These are phyloP conservation scores for Ogataea hybrid DNA, from an alignment of 1,139 yeast genomes.

Conservation along the genomic window DNA sequence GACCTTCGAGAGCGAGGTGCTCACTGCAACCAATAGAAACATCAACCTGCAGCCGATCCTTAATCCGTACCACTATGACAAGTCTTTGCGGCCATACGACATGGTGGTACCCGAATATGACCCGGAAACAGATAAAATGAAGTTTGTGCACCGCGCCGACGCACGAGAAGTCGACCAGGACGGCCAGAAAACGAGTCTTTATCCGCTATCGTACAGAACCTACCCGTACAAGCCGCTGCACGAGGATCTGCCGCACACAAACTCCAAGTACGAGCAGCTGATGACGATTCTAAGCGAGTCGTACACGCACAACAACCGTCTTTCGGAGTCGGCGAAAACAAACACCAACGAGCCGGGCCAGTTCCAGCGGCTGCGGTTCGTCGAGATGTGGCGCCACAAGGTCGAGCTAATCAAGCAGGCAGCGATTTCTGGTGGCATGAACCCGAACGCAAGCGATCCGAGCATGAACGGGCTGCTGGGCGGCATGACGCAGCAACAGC, in stretches of 20 bases:
- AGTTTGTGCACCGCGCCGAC: slow-evolving; percentile 49
- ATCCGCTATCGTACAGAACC: slow-evolving; percentile 32
- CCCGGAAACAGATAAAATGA: slow-evolving; percentile 39
- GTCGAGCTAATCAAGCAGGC: slow-evolving; percentile 42
- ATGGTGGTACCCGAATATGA: slow-evolving; percentile 41
- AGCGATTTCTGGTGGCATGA: slow-evolving; percentile 24
- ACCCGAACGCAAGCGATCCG: slow-evolving; percentile 14
- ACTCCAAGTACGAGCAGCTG: slow-evolving; percentile 86
- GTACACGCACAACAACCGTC: slow-evolving; percentile 35
- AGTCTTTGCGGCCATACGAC: slow-evolving; percentile 46
- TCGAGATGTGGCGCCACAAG: slow-evolving; percentile 45
- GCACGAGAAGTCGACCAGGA: slow-evolving; percentile 34
- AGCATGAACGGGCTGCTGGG: slow-evolving; percentile 27
- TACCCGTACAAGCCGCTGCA: slow-evolving; percentile 48
- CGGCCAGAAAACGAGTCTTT: not conserved
- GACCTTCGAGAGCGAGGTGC: slow-evolving; percentile 80
- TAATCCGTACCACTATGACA: slow-evolving; percentile 58
- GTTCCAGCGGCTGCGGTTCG: slow-evolving; percentile 47
- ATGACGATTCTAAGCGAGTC: slow-evolving; percentile 53
- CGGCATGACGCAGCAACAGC: slow-evolving; percentile 28
- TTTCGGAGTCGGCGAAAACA: slow-evolving; percentile 32
- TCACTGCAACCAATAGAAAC: slow-evolving; percentile 74
- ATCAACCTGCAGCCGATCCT: slow-evolving; percentile 70
- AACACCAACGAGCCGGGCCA: slow-evolving; percentile 40
- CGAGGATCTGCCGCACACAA: slow-evolving; percentile 69